A percentile compares a stretch with the other conserved stretches of the same genome.
Conservation (phyloP, 805 yeast genomes). For the Dipodascus geniculatus region DNA sequence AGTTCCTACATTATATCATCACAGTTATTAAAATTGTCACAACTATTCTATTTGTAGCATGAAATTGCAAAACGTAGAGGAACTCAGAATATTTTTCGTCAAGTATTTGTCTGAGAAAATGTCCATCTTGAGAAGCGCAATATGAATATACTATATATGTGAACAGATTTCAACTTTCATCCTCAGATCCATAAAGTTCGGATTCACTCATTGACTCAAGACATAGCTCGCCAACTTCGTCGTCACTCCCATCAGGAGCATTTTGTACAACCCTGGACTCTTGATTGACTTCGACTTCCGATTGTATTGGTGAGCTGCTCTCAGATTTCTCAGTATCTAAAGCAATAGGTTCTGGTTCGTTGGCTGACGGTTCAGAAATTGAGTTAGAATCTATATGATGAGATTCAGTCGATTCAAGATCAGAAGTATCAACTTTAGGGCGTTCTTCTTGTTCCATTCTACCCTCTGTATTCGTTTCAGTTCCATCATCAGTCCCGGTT, state of each 20-base stretch:
- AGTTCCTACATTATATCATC: too few species aligned
- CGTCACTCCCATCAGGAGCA: neutral
- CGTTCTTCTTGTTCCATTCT: too few species aligned
- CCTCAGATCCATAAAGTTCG: slow-evolving; percentile 7
- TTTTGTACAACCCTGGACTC: neutral
- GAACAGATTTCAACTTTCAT: too few species aligned
- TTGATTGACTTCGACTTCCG: neutral
- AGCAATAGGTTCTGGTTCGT: neutral
- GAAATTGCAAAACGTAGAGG: too few species aligned
- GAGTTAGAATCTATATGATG: neutral
- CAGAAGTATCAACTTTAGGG: too few species aligned
- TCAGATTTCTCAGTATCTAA: neutral
- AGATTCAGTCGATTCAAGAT: too few species aligned
- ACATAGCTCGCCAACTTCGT: slow-evolving; percentile 8
- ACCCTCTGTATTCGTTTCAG: slow-evolving; percentile 5
- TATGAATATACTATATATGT: too few species aligned
- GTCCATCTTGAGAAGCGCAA: too few species aligned
- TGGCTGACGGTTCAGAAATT: neutral
- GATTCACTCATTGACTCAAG: slow-evolving; percentile 19
- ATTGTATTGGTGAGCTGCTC: neutral
- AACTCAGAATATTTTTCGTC: too few species aligned
- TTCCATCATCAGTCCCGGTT: slow-evolving; percentile 6
- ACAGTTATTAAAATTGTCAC: too few species aligned
- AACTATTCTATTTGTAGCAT: too few species aligned
- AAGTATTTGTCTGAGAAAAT: too few species aligned